Percentiles rank a stretch among this genome's conserved stretches.
Conservation (phyloP, 352 stramenopile species). For the Phytopythium chamaehyphon region DNA sequence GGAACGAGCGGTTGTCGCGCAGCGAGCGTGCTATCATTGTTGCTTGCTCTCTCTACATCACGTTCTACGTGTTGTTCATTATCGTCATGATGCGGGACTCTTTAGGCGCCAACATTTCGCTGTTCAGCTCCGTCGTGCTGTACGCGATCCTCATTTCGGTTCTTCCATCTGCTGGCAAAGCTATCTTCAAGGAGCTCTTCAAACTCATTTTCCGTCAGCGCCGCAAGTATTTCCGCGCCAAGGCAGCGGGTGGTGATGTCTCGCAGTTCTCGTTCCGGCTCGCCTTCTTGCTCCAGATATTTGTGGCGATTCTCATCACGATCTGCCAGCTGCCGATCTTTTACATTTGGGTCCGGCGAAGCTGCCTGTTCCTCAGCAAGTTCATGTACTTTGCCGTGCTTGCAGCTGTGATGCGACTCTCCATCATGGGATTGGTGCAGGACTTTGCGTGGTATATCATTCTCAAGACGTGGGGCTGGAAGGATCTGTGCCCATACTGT, state of each 20-base stretch:
- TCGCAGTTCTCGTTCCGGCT: conserved; percentile 50
- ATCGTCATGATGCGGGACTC: conserved; percentile 54
- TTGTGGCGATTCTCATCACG: conserved; percentile 48
- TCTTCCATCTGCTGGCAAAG: conserved; percentile 52
- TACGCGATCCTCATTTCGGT: conserved; percentile 56
- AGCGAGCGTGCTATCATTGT: conserved; percentile 61
- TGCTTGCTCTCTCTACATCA: conserved; percentile 67
- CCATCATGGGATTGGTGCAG: conserved; percentile 40
- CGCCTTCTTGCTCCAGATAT: conserved; percentile 48
- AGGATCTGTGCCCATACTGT: conserved; percentile 59
- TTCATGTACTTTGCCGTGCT: conserved; percentile 69
- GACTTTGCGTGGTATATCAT: conserved; percentile 54
- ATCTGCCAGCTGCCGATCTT: conserved; percentile 49
- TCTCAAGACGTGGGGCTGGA: conserved; percentile 54
- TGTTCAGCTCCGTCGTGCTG: conserved; percentile 34
- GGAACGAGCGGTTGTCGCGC: conserved; percentile 55
- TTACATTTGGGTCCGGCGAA: conserved; percentile 65
- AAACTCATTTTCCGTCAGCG: conserved; percentile 71
- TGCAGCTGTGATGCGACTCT: conserved; percentile 52
- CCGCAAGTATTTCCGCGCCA: conserved; percentile 60
- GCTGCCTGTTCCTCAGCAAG: conserved; percentile 54
- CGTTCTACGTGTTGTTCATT: conserved; percentile 71
- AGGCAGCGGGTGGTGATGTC: conserved; percentile 35
- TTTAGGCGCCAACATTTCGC: conserved; percentile 28
- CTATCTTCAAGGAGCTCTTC: conserved; percentile 72